Evolutionary conservation across 805 yeast genomes (phyloP), one percentile per base, ranked within the genome.

Genomic region (Candida vartiovaarae): DNA sequence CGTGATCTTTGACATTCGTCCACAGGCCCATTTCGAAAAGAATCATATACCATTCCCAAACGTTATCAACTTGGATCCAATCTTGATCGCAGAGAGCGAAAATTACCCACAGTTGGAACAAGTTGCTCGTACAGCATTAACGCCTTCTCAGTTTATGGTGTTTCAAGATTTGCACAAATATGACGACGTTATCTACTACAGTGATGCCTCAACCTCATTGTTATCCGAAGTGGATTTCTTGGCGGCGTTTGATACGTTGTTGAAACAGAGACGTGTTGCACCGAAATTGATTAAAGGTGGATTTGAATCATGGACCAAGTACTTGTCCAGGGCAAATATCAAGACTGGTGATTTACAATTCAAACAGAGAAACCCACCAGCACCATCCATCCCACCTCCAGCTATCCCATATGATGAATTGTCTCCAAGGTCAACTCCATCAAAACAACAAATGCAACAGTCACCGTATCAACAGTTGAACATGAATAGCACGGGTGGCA

Each of bases 261-360:
- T 58, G n/a, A 38, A 41, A 2, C 51, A 48, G 20, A 36, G 37
- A 5, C 36, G 40, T 6, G 36, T 53, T 6, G 31, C 46, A 6
- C 39, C 66, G 23, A 61, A 61, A 29, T 48, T 55, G 32, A 48
- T 74, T 27, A 53, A 65, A 23, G 78, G 78, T 25, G 78, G 78
- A 2, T 68, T 64, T 45, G 67, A 66, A 34, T 65, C 69, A 36
- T 72, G 78, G 78, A 50, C 60, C 15, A 58, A 60, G 33, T 57
- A 57, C 25, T 34, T 68, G 8, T 59, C 60, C 8, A 61, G 59
- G 8, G 55, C 60, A n/a, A 50, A 61, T 8, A 48, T 55, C 25
- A 54, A 50, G 25, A 46, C 48, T 5, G 33, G 43, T 6, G 46
- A 46, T 6, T 32, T 56, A 8, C 38, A 49, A 6, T 56, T 67